Evolutionary conservation across 768 basidiomycete genomes (phyloP), one percentile per base, ranked within the genome.

Genomic region (Hysterangium stoloniferum): DNA sequence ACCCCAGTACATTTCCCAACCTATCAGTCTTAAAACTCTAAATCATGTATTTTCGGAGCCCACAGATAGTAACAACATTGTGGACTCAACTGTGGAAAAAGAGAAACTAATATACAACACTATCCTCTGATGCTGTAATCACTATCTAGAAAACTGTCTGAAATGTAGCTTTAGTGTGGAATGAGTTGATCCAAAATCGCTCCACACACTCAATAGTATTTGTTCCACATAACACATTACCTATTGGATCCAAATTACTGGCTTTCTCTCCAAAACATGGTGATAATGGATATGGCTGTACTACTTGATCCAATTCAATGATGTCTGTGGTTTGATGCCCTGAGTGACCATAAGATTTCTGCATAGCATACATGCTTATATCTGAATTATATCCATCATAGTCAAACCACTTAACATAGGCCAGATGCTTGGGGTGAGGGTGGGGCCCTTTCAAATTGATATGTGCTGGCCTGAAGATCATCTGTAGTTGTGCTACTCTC

Each of bases 381-480:
- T 28, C 32, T 29, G 45, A 24, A 46, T 28, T n/a, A n/a, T 15
- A 12, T 2, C 4, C n/a, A n/a, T n/a, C n/a, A 41, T 12, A 9
- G 8, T 41, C 20, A 22, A 59, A 64, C 60, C 60, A 62, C 27
- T 64, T 52, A 17, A 64, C 31, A 34, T 63, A 64, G 2, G 61
- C 59, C n/a, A 63, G 53, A 41, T 41, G 33, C 17, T 9, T 11
- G 0, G 55, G 55, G 17, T 44, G 55, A 6, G 56, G 27, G 17
- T 41, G 43, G 11, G 37, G 12, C 22, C 11, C 9, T 9, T 41
- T 41, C n/a, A n/a, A n/a, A 20, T 11, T 55, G 28, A 53, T 38
- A 17, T 50, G 28, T 4, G 11, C 29, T 12, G 58, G 52, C 2
- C 52, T 49, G 25, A 60, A 57, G 2, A 59, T 56, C 3, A 47